These are phyloP conservation scores for Epichloe elymi DNA, from an alignment of 2,329 filamentous ascomycete species.

Conservation along the genomic window DNA sequence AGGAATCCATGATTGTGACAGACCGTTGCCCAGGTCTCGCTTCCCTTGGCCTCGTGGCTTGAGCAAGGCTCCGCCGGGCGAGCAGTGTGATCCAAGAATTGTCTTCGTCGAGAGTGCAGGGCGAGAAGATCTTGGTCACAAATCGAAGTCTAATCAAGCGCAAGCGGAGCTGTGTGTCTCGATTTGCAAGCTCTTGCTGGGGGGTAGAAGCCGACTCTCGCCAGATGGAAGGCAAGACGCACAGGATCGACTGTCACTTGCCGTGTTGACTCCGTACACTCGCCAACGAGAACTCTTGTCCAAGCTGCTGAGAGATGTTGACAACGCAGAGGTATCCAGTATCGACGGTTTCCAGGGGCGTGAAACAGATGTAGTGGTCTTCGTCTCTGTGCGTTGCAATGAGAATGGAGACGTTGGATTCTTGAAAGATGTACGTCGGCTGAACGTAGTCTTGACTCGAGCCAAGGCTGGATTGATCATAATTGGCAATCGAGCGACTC, in stretches of 20 bases:
- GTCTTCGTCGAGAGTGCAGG: not conserved
- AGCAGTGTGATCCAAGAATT: not conserved
- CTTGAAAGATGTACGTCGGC: slow-evolving; percentile 22
- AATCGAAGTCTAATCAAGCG: not conserved
- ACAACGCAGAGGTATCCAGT: slow-evolving; percentile 18
- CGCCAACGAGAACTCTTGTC: not conserved
- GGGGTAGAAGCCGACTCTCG: not conserved
- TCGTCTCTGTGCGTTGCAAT: slow-evolving; percentile 29
- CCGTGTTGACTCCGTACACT: not conserved
- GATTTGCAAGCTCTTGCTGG: not conserved
- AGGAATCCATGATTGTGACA: not conserved
- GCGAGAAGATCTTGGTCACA: not conserved
- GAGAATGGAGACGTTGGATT: slow-evolving; percentile 24
- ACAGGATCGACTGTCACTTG: not conserved
- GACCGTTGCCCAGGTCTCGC: not conserved
- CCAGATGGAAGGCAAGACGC: not conserved
- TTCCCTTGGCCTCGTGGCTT: not conserved
- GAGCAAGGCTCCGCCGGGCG: not conserved
- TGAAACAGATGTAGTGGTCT: slow-evolving; percentile 29
- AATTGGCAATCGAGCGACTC: slow-evolving; percentile 17
- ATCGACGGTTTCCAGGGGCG: slow-evolving; percentile 31
- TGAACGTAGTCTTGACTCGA: slow-evolving; percentile 28
- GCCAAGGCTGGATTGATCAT: slow-evolving; percentile 22
- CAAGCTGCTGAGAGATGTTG: not conserved
- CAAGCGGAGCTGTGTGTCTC: not conserved